Percentiles rank a stretch among this genome's conserved stretches.
phyloP scores from a whole-genome alignment of 352 stramenopile species.

The Globisporangium polare region DNA sequence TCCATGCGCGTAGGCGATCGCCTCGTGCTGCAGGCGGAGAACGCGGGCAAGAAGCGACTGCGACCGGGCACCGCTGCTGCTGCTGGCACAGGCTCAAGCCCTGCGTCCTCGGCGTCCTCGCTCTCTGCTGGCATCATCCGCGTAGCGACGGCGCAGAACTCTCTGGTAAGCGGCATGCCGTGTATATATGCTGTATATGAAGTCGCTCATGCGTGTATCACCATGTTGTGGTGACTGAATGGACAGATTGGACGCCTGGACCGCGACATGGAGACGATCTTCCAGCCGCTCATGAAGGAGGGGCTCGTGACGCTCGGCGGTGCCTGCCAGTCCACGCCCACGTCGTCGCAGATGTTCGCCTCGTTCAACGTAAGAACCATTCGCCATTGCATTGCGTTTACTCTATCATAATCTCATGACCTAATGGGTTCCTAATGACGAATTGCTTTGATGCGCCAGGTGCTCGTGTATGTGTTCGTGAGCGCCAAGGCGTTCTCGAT shows the following conservation, averaged over 20 bases:
- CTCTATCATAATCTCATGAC: background rate
- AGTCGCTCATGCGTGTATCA: background rate
- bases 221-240: background rate
- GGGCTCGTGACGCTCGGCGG: conserved; percentile 40
- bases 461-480: conserved; percentile 60
- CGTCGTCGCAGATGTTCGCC: conserved; percentile 56
- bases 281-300: conserved; percentile 66
- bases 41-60: conserved; percentile 63
- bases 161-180: conserved; percentile 17
- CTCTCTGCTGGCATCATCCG: conserved; percentile 42
- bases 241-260: conserved; percentile 55
- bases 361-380: conserved; percentile 41
- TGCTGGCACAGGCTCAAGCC: background rate
- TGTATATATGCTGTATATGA: background rate
- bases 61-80: conserved; percentile 21
- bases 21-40: conserved; percentile 61
- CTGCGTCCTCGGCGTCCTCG: conserved; percentile 13
- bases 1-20: conserved; percentile 36
- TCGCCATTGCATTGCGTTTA: background rate
- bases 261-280: conserved; percentile 49
- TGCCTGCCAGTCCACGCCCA: conserved; percentile 40
- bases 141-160: conserved; percentile 40
- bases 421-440: background rate
- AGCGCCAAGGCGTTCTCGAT: conserved; percentile 53
- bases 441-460: conserved; percentile 8